Evolutionary conservation across 2,329 filamentous ascomycete species (phyloP).

Genomic region (Orbilia oligospora): DNA sequence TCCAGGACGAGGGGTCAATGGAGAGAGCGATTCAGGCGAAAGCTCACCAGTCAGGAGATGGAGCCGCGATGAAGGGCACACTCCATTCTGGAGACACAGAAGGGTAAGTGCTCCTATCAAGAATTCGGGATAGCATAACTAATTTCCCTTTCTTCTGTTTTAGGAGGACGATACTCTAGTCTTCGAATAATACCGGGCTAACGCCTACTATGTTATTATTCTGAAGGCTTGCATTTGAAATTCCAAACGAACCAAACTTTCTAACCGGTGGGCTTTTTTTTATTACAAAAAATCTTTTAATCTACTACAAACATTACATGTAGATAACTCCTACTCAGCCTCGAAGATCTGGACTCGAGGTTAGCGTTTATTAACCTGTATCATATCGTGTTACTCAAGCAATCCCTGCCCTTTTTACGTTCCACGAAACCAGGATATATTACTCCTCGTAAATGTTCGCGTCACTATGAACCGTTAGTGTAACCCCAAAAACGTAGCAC

Average conservation of each 20-base stretch:
- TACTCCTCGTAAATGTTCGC: constrained; percentile 53
- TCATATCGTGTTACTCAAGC: background rate
- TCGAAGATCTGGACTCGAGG: background rate
- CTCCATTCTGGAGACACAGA: constrained; percentile 49
- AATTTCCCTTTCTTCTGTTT: background rate
- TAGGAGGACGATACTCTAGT: constrained; percentile 40
- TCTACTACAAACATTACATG: background rate
- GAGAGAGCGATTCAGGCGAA: constrained; percentile 24
- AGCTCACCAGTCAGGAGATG: constrained; percentile 54
- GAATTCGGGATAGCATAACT: background rate
- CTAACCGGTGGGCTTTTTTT: background rate
- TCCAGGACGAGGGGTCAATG: constrained; percentile 22
- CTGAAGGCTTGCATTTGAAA: background rate
- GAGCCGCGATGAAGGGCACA: constrained; percentile 28
- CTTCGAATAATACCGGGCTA: constrained; percentile 23
- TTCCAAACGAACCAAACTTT: background rate
- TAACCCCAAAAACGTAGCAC: background rate
- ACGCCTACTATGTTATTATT: background rate
- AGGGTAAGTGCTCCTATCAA: background rate
- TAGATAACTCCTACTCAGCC: background rate
- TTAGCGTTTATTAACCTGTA: background rate
- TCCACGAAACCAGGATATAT: background rate
- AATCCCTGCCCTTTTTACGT: background rate
- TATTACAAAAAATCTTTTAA: background rate
- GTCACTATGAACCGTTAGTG: constrained; percentile 44